phyloP scores from a whole-genome alignment of 192 early-diverging fungal genomes.

The Gamsiella multidivaricata region DNA sequence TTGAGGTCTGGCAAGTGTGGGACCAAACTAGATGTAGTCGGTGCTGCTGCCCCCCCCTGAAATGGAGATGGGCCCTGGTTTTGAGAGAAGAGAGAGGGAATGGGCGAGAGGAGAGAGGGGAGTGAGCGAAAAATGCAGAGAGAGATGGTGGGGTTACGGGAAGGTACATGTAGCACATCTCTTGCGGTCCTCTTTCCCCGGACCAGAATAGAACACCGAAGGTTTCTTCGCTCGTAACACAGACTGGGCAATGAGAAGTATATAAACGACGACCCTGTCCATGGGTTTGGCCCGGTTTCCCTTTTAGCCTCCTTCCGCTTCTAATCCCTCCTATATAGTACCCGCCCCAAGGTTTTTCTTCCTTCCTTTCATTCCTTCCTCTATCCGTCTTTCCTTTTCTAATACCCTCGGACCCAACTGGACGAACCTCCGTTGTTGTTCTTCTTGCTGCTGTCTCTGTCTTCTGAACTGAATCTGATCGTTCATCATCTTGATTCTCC shows the following conservation, averaged over 20 bases:
- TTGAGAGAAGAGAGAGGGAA: not conserved
- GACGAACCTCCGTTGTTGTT: not conserved
- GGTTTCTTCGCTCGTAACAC: no score
- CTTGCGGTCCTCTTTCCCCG: not conserved
- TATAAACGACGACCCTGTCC: not conserved
- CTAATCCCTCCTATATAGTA: not conserved
- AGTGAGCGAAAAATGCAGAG: slow-evolving; percentile 1
- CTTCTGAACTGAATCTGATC: no score
- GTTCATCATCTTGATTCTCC: no score
- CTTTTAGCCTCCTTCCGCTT: not conserved
- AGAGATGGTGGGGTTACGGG: not conserved
- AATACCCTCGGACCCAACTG: not conserved
- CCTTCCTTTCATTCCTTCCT: not conserved
- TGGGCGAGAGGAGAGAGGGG: not conserved
- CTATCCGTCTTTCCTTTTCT: not conserved
- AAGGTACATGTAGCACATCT: not conserved
- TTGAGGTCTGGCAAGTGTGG: no score
- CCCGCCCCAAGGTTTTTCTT: not conserved
- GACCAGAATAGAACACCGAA: not conserved
- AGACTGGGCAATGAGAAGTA: not conserved
- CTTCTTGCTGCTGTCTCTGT: not conserved
- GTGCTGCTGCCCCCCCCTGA: not conserved
- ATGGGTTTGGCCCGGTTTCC: slow-evolving; percentile 10
- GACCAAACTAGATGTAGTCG: no score
- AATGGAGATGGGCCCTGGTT: not conserved